phyloP scores from a whole-genome alignment of 106 monocot species.

The Dendrobium huoshanense region DNA sequence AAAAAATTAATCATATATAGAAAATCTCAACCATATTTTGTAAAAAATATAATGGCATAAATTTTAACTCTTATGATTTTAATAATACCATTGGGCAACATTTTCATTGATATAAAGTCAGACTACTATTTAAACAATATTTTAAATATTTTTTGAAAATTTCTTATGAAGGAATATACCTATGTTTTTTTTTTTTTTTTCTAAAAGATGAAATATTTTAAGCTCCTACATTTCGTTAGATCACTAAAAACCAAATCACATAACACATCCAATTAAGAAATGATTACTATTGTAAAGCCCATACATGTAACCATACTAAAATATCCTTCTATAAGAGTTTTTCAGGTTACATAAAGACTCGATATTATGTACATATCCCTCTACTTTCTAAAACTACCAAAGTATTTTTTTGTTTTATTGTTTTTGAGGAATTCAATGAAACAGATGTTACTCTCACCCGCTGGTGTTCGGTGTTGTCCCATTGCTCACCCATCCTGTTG shows the following conservation, averaged over 20 bases:
- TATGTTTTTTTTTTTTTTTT: too few species aligned
- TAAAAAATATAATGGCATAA: too few species aligned
- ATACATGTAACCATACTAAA: background rate
- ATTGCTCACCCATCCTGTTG: constrained; percentile 10
- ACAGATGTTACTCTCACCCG: background rate
- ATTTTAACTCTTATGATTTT: too few species aligned
- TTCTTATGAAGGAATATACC: too few species aligned
- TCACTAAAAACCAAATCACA: background rate
- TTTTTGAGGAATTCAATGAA: background rate
- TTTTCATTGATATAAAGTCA: too few species aligned
- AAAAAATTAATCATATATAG: too few species aligned
- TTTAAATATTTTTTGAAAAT: too few species aligned
- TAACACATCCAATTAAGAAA: too few species aligned
- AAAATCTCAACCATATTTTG: too few species aligned
- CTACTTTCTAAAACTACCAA: background rate
- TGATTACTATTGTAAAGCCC: background rate
- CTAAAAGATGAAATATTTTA: background rate
- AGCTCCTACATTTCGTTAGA: background rate
- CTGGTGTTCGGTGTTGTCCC: constrained; percentile 15
- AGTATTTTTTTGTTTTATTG: background rate
- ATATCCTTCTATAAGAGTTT: background rate
- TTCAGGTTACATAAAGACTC: background rate
- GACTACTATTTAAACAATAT: too few species aligned
- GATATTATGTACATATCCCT: background rate
- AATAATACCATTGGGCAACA: too few species aligned